Percentiles rank a stretch among this genome's conserved stretches.
These are phyloP conservation scores for Echites panduratus DNA, from an alignment of 257 asterid species.

Conservation along the genomic window DNA sequence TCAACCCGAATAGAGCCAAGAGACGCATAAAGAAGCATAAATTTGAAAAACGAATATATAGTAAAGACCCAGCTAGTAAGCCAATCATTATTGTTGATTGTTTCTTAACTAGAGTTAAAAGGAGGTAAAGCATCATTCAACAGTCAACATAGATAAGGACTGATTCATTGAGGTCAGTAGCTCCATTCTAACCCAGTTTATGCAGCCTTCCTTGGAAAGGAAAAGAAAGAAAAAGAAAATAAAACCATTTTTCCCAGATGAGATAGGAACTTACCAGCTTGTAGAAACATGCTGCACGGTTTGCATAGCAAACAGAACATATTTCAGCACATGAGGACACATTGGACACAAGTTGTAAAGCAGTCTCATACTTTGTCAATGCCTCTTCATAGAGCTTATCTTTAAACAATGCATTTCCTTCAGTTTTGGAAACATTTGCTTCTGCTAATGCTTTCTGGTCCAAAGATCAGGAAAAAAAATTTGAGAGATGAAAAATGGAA, in stretches of 20 bases:
- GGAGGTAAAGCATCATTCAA: background rate
- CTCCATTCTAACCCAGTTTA: background rate
- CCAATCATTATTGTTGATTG: background rate
- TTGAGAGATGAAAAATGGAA: too few species aligned
- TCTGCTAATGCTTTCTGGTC: constrained; percentile 54
- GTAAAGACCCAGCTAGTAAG: background rate
- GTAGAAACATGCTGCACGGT: constrained; percentile 86
- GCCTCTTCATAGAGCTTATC: constrained; percentile 73
- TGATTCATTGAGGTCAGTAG: background rate
- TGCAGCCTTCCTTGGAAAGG: background rate
- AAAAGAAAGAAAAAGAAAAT: background rate
- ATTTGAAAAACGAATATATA: background rate
- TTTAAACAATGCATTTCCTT: constrained; percentile 72
- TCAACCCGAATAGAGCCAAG: too few species aligned
- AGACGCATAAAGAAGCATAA: background rate
- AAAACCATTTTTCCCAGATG: background rate
- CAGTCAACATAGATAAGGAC: background rate
- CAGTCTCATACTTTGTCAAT: constrained; percentile 63
- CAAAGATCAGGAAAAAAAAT: constrained; percentile 9
- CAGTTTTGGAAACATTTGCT: constrained; percentile 66
- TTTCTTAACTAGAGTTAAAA: background rate
- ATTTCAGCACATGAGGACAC: constrained; percentile 57
- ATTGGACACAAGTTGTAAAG: constrained; percentile 59
- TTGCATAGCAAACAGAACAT: constrained; percentile 72
- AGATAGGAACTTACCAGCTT: constrained; percentile 51